These are phyloP conservation scores for Testicularia cyperi DNA, from an alignment of 1,284 basidiomycete species.

Conservation along the genomic window DNA sequence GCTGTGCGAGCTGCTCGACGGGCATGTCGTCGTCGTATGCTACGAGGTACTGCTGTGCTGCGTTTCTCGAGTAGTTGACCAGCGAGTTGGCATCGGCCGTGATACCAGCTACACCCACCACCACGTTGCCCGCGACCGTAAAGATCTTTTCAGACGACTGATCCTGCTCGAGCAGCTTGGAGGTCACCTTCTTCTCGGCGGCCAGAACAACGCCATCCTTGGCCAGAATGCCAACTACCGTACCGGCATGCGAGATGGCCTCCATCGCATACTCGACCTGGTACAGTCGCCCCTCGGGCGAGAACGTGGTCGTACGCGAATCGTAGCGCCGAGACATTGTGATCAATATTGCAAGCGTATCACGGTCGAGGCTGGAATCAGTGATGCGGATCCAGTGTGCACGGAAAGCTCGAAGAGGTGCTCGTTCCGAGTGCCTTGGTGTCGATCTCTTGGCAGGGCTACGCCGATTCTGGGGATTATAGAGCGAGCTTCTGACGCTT, in stretches of 20 bases:
- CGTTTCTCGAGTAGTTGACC: slow-evolving; percentile 88
- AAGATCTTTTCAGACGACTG: slow-evolving; percentile 95
- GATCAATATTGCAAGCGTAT: no score
- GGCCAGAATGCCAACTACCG: slow-evolving; percentile 89
- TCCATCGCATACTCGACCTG: slow-evolving; percentile 99
- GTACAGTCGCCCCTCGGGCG: slow-evolving; percentile 61
- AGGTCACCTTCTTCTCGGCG: slow-evolving; percentile 98
- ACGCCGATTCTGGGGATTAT: no score
- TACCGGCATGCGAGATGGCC: slow-evolving; percentile 94
- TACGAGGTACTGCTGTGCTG: slow-evolving; percentile 82
- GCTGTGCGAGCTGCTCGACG: slow-evolving; percentile 90
- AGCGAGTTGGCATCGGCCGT: slow-evolving; percentile 97
- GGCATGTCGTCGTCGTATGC: slow-evolving; percentile 96
- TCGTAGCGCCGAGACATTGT: slow-evolving; percentile 59
- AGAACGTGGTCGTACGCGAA: slow-evolving; percentile 56
- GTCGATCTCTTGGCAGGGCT: no score
- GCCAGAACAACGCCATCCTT: slow-evolving; percentile 90
- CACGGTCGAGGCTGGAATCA: no score
- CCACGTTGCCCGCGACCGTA: slow-evolving; percentile 75
- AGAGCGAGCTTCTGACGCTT: no score
- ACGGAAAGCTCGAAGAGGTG: no score
- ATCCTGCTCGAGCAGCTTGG: slow-evolving; percentile 92
- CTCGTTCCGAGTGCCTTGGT: no score
- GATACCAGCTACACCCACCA: slow-evolving; percentile 90
- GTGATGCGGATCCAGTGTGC: no score